Base-by-base conservation (phyloP, 2,329 filamentous ascomycete species). In the Aureobasidium vineae region DNA sequence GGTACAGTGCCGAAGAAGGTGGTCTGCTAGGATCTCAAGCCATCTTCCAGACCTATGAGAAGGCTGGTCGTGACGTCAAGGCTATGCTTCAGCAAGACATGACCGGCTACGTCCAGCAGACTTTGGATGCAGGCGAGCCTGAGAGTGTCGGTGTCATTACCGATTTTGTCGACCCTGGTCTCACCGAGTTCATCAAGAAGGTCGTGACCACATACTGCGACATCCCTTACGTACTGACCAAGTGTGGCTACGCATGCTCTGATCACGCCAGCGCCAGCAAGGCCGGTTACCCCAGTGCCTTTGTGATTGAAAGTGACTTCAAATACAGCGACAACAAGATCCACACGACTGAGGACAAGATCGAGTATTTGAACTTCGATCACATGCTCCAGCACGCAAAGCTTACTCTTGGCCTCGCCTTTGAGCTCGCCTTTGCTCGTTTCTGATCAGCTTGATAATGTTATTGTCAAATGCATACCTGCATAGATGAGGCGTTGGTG, bases 81-180 rank as follows among this genome's bases (percentile, higher is more conserved):
- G 94, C 94, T 40, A 98, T 98, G 95, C 85, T 98, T 65, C 94
- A 98, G 81, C 94, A 98, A 79, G 94, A 98, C 78, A 98, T 98
- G 94, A 96, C 92, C 1, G 94, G 94, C 21, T 97, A 90, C 76
- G 85, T 92, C 5, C 87, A 93, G 76, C 88, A 88, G 73, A 96
- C 92, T 0, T 80, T 95, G 23, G 90, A 95, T 70, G 89, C 91
- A 3, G 92, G 92, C 67, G 84, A 91, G 77, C 85, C 87, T 5
- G 94, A 97, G 82, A 89, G 88, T 53, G 90, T 98, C 2, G 94
- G 94, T 50, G 91, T 98, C 61, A 96, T 98, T 73, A 92, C 90
- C 5, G 94, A 98, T 78, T 97, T 85, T 72, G 94, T 98, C 52
- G 90, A 97, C 75, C 81, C 87, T 2, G 88, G 84, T 64, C 82